Base-by-base conservation (phyloP, 2,329 filamentous ascomycete genomes). In the Cladosporium halotolerans region DNA sequence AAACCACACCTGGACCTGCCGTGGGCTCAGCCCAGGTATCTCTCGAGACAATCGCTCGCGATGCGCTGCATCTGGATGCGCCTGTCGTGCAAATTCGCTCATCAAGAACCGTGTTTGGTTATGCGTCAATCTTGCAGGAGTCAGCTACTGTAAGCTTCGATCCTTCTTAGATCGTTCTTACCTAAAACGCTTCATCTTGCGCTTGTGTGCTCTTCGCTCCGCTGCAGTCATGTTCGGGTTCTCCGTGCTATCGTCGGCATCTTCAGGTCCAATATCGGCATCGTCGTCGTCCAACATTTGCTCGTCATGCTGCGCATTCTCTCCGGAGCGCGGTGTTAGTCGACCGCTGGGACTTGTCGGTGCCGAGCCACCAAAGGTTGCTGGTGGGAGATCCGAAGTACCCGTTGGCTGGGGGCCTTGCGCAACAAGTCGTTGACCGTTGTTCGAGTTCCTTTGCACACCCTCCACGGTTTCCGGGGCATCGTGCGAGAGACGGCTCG, bases 1-100 rank as follows among this genome's bases (percentile, higher is more conserved):
- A 72, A 97, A 97, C 92, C 91, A 97, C 46, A 97, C 91, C 70
- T 97, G 91, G 19, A 97, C 92, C 68, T 97, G 91, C 57, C 91
- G 83, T 36, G 91, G 89, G 63, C 88, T 96, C 45, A 97, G 73
- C 1, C 91, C 92, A 32, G 92, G 91, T 43, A 97, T 96, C 68
- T 96, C 89, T 58, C 86, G 79, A 3, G 91, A 92, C 36, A 97
- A 76, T 44, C 89, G 80, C 68, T 96, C 91, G 58, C 91, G 80
- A 69, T 96, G 90, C 44, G 88, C 88, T 39, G 91, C 91, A 72
- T 97, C 91, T 7, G 91, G 91, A 68, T 96, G 91, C 19, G 91
- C 89, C 68, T 97, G 90, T 63, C 93, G 90, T 54, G 90, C 88
- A 66, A 96, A 97, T 69, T 97, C 91, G 71, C 89, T 96, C 89